These are phyloP conservation scores for Linnemannia zychae DNA, from an alignment of 192 early-diverging fungal genomes.

Conservation along the genomic window DNA sequence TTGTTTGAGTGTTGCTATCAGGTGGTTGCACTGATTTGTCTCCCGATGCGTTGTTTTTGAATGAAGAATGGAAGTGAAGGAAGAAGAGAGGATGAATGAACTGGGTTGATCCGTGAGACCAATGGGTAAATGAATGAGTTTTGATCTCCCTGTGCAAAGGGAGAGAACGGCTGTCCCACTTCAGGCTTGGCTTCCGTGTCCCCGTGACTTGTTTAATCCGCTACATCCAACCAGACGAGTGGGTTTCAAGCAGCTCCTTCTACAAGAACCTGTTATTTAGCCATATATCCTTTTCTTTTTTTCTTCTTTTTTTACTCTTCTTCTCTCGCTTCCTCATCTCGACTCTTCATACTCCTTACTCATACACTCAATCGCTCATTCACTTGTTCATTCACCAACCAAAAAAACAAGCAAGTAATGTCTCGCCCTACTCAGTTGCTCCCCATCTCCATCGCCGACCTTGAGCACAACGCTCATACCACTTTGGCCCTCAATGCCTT, in stretches of 20 bases:
- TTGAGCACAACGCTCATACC: slow-evolving; percentile 50
- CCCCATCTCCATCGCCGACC: slow-evolving; percentile 48
- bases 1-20: background rate
- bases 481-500: slow-evolving; percentile 76
- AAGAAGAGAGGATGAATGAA: background rate
- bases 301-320: background rate
- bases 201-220: background rate
- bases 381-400: background rate
- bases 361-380: background rate
- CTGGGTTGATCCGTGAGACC: background rate
- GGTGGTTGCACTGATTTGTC: background rate
- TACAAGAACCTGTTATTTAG: too few relatives aligned
- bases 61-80: background rate
- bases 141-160: slow-evolving; percentile 4
- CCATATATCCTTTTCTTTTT: background rate
- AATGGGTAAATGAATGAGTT: background rate
- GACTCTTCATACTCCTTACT: background rate
- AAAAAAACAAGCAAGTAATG: slow-evolving; percentile 17
- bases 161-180: background rate
- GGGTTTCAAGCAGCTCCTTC: too few relatives aligned
- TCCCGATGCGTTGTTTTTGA: background rate
- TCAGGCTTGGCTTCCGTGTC: background rate
- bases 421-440: slow-evolving; percentile 27
- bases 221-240: too few relatives aligned
- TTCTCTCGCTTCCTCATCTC: background rate